Percentiles rank a stretch among this genome's conserved stretches.
These are phyloP conservation scores for Tylopilus plumbeoviolaceoides DNA, from an alignment of 768 basidiomycete genomes.

Conservation along the genomic window DNA sequence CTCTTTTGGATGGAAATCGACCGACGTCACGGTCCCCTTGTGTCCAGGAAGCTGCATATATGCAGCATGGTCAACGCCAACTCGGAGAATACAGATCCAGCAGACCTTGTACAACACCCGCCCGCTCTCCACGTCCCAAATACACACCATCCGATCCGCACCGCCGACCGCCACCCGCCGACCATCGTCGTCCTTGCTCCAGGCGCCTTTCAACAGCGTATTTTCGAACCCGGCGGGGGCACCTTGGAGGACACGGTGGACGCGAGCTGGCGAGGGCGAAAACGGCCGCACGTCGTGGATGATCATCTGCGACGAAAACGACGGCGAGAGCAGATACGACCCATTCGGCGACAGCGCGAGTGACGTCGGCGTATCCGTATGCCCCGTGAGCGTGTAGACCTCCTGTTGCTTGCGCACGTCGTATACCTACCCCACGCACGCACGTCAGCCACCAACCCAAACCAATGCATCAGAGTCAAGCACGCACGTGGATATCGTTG, in stretches of 20 bases:
- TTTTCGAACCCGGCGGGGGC: slow-evolving; percentile 95
- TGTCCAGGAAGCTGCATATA: slow-evolving; percentile 81
- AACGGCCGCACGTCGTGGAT: slow-evolving; percentile 95
- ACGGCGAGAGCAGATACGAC: slow-evolving; percentile 82
- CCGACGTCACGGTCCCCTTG: slow-evolving; percentile 93
- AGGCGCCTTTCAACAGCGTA: slow-evolving; percentile 75
- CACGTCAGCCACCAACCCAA: too few relatives aligned
- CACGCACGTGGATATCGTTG: slow-evolving; percentile 90
- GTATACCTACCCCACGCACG: slow-evolving; percentile 53
- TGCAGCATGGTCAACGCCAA: not conserved
- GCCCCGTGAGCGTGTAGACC: slow-evolving; percentile 77
- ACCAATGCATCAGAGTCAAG: too few relatives aligned
- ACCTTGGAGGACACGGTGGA: slow-evolving; percentile 77
- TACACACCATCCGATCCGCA: slow-evolving; percentile 81
- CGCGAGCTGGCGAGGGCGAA: slow-evolving; percentile 74
- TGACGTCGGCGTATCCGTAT: slow-evolving; percentile 91
- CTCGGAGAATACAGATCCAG: not conserved
- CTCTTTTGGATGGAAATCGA: slow-evolving; percentile 94
- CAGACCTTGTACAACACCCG: slow-evolving; percentile 75
- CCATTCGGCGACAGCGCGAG: slow-evolving; percentile 90
- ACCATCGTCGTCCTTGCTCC: slow-evolving; percentile 85
- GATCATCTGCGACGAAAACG: slow-evolving; percentile 83
- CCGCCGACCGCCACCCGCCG: slow-evolving; percentile 83
- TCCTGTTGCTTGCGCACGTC: slow-evolving; percentile 84
- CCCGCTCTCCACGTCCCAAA: slow-evolving; percentile 82